Base-by-base conservation (phyloP, 305 asterid genomes). In the Fraxinus platypoda region DNA sequence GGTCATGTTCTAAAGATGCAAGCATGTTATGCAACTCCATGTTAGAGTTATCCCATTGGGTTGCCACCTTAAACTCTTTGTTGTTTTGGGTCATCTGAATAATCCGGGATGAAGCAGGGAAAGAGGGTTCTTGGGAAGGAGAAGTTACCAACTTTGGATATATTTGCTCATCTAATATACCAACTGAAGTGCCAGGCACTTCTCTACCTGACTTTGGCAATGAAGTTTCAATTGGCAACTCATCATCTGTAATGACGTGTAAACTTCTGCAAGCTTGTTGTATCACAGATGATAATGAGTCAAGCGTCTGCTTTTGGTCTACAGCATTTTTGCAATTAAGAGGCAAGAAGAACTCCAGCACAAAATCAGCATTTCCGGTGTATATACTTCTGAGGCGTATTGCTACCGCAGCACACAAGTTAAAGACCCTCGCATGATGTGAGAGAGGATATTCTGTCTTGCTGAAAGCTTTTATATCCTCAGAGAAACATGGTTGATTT, bases 271-370 rank as follows among this genome's bases (percentile, higher is more conserved):
- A 90, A 23, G 90, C 86, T 38, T 86, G 86, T 82, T 90, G 88
- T 80, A 93, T 87, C 15, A 87, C 90, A 57, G 88, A 84, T 26
- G 94, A 92, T 64, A 94, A 80, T 3, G 95, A 91, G 82, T 85
- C 91, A 52, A 91, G 87, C 95, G 88, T 90, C 82, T 79, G 78
- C 78, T 86, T 92, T 85, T 91, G 96, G 46, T 86, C 90, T 37
- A 88, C 88, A n/a, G 85, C 77, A 71, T 80, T 87, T 84, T 76
- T 90, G 89, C 97, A 90, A 77, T 91, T 80, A 46, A 83, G 81
- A 95, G 98, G 98, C 83, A 92, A 81, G 88, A 94, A 94, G 78
- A 92, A 90, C 90, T 94, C 98, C 43, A 94, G 77, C 78, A 92
- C 97, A 75, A 90, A 94, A 83, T 94, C 98, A 80, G 91, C 91